Evolutionary conservation across 2,329 filamentous ascomycete genomes (phyloP).

Genomic region (Diaporthe humulicola): DNA sequence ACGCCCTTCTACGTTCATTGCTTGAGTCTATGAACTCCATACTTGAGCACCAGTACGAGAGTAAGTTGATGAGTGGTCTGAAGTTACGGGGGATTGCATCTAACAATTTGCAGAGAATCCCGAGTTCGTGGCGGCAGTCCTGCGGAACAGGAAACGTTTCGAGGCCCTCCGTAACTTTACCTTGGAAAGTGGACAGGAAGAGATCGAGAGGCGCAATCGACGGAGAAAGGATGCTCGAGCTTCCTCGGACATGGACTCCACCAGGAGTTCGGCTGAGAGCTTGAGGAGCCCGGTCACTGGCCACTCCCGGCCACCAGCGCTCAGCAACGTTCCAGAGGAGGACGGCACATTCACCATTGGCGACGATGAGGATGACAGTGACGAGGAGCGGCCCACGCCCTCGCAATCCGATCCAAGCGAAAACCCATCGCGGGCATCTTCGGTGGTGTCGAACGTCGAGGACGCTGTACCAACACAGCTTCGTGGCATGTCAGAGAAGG

Average conservation of each 20-base stretch:
- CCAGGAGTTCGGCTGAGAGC: conserved; percentile 77
- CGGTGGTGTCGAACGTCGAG: conserved; percentile 75
- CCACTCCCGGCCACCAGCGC: conserved; percentile 65
- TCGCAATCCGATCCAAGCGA: conserved; percentile 75
- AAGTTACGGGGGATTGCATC: conserved; percentile 1
- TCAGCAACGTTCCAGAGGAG: conserved; percentile 81
- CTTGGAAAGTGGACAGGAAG: conserved; percentile 90
- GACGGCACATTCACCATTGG: conserved; percentile 90
- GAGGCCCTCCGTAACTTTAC: conserved; percentile 90
- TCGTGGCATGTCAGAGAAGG: conserved; percentile 96
- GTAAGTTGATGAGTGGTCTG: conserved; percentile 63
- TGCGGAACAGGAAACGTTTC: conserved; percentile 85
- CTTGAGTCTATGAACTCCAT: conserved; percentile 92
- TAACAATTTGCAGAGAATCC: conserved; percentile 74
- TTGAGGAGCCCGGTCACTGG: conserved; percentile 71
- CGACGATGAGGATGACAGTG: conserved; percentile 76
- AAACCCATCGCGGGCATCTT: conserved; percentile 74
- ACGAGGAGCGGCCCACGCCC: conserved; percentile 68
- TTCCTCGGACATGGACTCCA: conserved; percentile 62
- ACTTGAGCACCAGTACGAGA: conserved; percentile 86
- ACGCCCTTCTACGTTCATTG: conserved; percentile 82
- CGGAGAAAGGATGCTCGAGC: conserved; percentile 74
- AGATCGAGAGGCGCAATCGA: conserved; percentile 85
- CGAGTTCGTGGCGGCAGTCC: conserved; percentile 82
- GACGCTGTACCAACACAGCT: conserved; percentile 87